These are phyloP conservation scores for Beauveria scarabaeidicola DNA, from an alignment of 2,329 filamentous ascomycete species.

Conservation along the genomic window DNA sequence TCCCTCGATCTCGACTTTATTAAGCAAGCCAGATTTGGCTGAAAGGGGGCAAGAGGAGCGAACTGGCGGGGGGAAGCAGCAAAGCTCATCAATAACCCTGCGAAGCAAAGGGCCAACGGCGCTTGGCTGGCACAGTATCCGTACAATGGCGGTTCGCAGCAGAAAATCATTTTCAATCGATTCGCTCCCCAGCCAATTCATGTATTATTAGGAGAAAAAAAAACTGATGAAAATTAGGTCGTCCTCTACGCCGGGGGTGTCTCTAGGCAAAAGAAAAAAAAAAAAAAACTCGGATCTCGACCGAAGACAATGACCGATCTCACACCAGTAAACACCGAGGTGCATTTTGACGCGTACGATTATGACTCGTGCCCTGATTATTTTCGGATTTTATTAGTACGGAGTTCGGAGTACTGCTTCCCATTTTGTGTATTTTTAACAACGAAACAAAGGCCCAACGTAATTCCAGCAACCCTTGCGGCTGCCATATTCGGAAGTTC, in stretches of 20 bases:
- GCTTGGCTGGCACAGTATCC: not conserved
- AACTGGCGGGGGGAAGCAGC: slow-evolving; percentile 1
- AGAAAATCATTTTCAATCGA: not conserved
- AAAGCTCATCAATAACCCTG: not conserved
- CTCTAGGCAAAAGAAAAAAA: not conserved
- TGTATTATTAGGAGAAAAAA: not conserved
- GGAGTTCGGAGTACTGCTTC: too few species aligned
- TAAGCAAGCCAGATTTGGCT: not conserved
- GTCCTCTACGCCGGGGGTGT: not conserved
- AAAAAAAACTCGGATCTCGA: slow-evolving; percentile 5
- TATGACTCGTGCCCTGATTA: slow-evolving; percentile 1
- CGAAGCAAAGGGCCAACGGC: not conserved
- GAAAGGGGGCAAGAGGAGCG: not conserved
- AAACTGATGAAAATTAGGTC: not conserved
- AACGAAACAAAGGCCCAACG: not conserved
- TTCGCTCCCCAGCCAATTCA: not conserved
- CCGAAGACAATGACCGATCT: slow-evolving; percentile 2
- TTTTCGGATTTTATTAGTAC: not conserved
- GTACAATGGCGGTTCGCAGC: too few species aligned
- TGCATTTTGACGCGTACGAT: not conserved
- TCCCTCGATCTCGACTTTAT: not conserved
- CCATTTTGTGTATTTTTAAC: not conserved
- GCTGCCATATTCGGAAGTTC: not conserved
- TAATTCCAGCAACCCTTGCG: not conserved
- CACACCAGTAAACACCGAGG: slow-evolving; percentile 3